Evolutionary conservation across 2,329 filamentous ascomycete species (phyloP), one percentile per base, ranked within the genome.

Genomic region (Aspergillus fijiensis): DNA sequence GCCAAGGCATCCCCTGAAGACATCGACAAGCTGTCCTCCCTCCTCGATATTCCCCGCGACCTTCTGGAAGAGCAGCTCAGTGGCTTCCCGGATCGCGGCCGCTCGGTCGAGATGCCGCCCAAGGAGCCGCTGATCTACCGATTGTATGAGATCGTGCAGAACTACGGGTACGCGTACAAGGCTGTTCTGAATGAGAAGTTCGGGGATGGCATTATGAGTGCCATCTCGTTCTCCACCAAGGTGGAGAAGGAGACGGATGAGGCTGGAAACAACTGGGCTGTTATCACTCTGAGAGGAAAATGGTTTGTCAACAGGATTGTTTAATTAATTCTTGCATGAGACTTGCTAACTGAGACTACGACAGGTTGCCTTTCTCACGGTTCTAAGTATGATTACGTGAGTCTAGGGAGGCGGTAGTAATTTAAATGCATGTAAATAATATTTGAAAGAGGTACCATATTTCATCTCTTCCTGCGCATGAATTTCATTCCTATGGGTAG

Each of bases 151-250:
- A 90, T 97, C 73, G 89, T 98, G 63, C 93, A 97, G 80, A 98
- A 96, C 76, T 97, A 97, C 72, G 94, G 94, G 1, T 96, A 96
- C 75, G 91, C 93, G 0, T 97, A 96, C 79, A 97, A 97, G 83
- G 93, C 92, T 0, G 85, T 98, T 4, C 75, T 97, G 76, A 97
- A 98, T 68, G 94, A 98, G 84, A 97, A 97, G 82, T 92, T 92
- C 72, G 90, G 90, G 0, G 90, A 93, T 73, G 94, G 94, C 1
- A 98, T 98, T 72, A 97, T 98, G 94, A 96, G 92, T 73, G 94
- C 93, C 1, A 96, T 97, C 72, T 87, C 87, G 16, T 97, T 96
- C 76, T 90, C 87, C 55, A 96, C 92, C 0, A 92, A 92, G 72
- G 90, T 98, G 2, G 92, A 97, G 75, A 96, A 96, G 84, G 94